Conservation (phyloP, 768 basidiomycete genomes). For the Mycena pura region DNA sequence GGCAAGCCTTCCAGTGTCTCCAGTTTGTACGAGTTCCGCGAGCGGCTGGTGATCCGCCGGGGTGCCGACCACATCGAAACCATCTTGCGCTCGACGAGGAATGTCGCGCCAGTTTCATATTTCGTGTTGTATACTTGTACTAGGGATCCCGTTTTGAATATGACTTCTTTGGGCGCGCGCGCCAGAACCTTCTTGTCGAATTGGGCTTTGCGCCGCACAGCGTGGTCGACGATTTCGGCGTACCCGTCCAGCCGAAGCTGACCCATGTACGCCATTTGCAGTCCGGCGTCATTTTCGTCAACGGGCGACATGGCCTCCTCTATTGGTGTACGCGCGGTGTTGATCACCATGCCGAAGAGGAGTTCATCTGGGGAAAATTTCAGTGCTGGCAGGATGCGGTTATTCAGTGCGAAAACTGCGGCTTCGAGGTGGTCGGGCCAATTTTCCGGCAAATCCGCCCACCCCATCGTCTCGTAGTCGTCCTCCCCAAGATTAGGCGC, state of each 20-base stretch:
- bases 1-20: constrained; percentile 20
- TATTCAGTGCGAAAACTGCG: constrained; percentile 13
- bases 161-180: constrained; percentile 14
- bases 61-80: constrained; percentile 37
- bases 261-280: constrained; percentile 31
- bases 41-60: not conserved
- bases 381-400: constrained; percentile 2
- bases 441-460: constrained; percentile 20
- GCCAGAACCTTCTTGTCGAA: constrained; percentile 29
- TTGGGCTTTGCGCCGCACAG: constrained; percentile 19
- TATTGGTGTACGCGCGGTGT: not conserved
- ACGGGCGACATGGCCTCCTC: not conserved
- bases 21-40: constrained; percentile 28
- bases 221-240: constrained; percentile 19
- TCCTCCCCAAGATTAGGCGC: constrained; percentile 31
- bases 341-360: not conserved
- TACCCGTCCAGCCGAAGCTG: constrained; percentile 30
- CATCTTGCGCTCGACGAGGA: constrained; percentile 27
- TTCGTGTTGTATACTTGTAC: constrained; percentile 24
- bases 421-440: constrained; percentile 36
- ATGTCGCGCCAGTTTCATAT: constrained; percentile 7
- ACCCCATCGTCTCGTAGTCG: not conserved
- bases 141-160: constrained; percentile 30
- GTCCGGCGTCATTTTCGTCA: constrained; percentile 1
- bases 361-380: constrained; percentile 5